A percentile compares a stretch with the other conserved stretches of the same genome.
phyloP scores from a whole-genome alignment of 164 flowering plant genomes.

The Piper longum region DNA sequence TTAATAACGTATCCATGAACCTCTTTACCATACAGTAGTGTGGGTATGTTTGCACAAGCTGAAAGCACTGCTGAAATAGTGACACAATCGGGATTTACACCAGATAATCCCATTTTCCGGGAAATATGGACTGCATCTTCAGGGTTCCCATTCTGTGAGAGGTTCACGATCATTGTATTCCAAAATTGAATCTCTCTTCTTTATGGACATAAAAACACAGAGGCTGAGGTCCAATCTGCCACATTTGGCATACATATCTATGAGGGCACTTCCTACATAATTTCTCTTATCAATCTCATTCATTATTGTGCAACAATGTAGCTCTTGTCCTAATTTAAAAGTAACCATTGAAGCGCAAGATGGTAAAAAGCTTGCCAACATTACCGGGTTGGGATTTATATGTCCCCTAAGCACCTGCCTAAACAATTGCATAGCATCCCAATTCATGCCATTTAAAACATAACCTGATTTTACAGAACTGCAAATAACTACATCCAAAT shows the following conservation, averaged over 20 bases:
- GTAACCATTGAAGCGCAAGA: conserved; percentile 55
- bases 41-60: conserved; percentile 55
- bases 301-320: conserved; percentile 48
- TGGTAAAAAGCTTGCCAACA: conserved; percentile 56
- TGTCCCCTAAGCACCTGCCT: conserved; percentile 22
- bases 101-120: conserved; percentile 43
- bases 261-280: conserved; percentile 52
- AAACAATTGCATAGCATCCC: conserved; percentile 42
- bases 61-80: conserved; percentile 69
- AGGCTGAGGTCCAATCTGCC: conserved; percentile 60
- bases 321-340: conserved; percentile 50
- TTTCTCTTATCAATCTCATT: conserved; percentile 28
- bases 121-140: conserved; percentile 56
- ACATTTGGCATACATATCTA: conserved; percentile 87
- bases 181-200: conserved; percentile 49
- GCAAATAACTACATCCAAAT: conserved; percentile 45
- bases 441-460: conserved; percentile 52
- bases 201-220: conserved; percentile 26
- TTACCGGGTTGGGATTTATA: conserved; percentile 50
- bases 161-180: conserved; percentile 70
- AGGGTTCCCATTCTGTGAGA: conserved; percentile 57
- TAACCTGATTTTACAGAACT: conserved; percentile 77
- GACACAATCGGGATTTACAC: conserved; percentile 36
- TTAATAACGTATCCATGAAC: conserved; percentile 56
- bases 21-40: conserved; percentile 55